Evolutionary conservation across 768 basidiomycete species (phyloP), one percentile per base, ranked within the genome.

Genomic region (Podaxis sp.): DNA sequence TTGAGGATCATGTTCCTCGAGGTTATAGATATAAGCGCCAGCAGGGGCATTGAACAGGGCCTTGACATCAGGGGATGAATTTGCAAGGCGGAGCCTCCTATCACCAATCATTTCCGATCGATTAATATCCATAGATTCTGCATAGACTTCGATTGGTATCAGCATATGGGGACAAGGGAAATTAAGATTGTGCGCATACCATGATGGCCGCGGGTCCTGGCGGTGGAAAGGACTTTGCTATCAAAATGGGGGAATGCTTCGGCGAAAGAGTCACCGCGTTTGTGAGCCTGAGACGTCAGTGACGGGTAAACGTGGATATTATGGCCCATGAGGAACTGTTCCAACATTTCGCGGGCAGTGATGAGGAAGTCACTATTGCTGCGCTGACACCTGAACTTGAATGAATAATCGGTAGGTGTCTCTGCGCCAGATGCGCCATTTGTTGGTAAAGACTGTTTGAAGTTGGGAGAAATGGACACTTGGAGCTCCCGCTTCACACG

Each of bases 161-260:
- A 55, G 59, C 15, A 52, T 59, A 8, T 36, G 41, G 54, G 55
- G 33, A 36, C 55, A 13, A 46, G 15, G 47, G 53, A 49, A 36
- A 65, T 29, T 47, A 57, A 36, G 64, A 40, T 51, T 29, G 53
- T 46, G 38, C 51, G 72, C 77, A 64, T 66, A 81, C 81, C 82
- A 74, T 80, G 33, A 33, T 33, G 79, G 70, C 90, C 90, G 63
- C 85, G 84, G 55, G 87, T 84, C 68, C 86, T 82, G 8, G 89
- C 85, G 22, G 90, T 89, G 15, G 94, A 89, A 53, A 97, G 80
- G 1, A 97, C 86, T 74, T 95, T 97, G 77, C 93, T 94, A 72
- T 97, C 94, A 73, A 97, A 96, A 74, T 96, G 94, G 25, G 94
- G 92, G 82, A 96, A 96, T 1, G 95, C 93, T 71, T 96, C 94